phyloP scores from a whole-genome alignment of 192 early-diverging fungal genomes.

The Coemansia sp. region DNA sequence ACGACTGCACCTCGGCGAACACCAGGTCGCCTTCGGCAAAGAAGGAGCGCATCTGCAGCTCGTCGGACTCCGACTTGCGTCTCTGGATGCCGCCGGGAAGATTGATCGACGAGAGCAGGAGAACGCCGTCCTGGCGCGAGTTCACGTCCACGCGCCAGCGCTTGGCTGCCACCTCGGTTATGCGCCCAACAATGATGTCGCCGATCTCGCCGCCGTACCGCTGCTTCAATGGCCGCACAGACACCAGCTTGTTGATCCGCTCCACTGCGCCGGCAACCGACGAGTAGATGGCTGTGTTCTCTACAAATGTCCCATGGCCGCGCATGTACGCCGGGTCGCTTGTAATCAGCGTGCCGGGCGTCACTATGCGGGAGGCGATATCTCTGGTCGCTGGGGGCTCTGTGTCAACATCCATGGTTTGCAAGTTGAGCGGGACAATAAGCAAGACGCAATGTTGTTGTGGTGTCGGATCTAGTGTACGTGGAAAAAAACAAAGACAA shows the following conservation, averaged over 20 bases:
- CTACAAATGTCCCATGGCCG: slow-evolving; percentile 88
- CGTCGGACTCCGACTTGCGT: slow-evolving; percentile 93
- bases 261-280: slow-evolving; percentile 90
- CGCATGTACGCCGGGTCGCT: slow-evolving; percentile 51
- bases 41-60: slow-evolving; percentile 94
- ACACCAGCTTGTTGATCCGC: slow-evolving; percentile 93
- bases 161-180: slow-evolving; percentile 86
- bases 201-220: slow-evolving; percentile 94
- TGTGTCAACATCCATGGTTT: slow-evolving; percentile 33
- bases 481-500: too few species aligned
- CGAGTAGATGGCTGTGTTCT: slow-evolving; percentile 69
- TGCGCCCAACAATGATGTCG: slow-evolving; percentile 93
- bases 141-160: slow-evolving; percentile 95
- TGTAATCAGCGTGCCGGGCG: slow-evolving; percentile 47
- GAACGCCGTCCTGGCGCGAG: slow-evolving; percentile 79
- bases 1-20: slow-evolving; percentile 85
- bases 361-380: slow-evolving; percentile 40
- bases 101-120: slow-evolving; percentile 88
- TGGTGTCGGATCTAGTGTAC: too few species aligned
- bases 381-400: slow-evolving; percentile 15
- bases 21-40: slow-evolving; percentile 94
- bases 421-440: too few species aligned
- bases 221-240: slow-evolving; percentile 82
- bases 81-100: slow-evolving; percentile 94
- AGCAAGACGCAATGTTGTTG: too few species aligned